phyloP scores from a whole-genome alignment of 805 yeast species.

The Cyberlindnera japonica region DNA sequence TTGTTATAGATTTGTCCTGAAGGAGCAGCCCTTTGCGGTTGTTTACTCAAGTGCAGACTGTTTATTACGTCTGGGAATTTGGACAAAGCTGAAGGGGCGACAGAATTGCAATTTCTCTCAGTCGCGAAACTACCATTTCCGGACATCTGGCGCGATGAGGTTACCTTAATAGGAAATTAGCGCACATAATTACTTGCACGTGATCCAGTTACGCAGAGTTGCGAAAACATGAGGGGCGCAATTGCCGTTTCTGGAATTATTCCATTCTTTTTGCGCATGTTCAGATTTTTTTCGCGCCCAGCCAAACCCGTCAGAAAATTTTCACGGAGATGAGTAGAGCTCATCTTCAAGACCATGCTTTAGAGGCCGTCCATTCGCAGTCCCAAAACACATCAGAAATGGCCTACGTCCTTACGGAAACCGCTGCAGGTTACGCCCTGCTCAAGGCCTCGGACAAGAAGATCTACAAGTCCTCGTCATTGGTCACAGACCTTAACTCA shows the following conservation, averaged over 20 bases:
- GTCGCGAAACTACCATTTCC: slow-evolving; percentile 10
- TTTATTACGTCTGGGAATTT: too few relatives aligned
- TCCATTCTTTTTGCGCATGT: slow-evolving; percentile 1
- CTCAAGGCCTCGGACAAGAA: slow-evolving; percentile 97
- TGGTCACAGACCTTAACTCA: slow-evolving; percentile 72
- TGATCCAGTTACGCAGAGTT: slow-evolving; percentile 9
- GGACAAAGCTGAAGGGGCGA: neutral
- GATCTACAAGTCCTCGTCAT: slow-evolving; percentile 77
- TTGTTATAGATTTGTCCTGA: too few relatives aligned
- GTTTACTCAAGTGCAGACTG: too few relatives aligned
- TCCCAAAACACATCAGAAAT: slow-evolving; percentile 31
- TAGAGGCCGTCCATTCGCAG: neutral
- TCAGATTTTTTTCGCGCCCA: too few relatives aligned
- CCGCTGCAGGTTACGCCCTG: slow-evolving; percentile 98
- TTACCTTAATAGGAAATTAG: neutral
- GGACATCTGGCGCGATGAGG: neutral
- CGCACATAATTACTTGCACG: slow-evolving; percentile 1
- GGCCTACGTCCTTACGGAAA: slow-evolving; percentile 93
- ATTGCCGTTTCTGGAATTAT: neutral
- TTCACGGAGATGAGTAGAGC: slow-evolving; percentile 9
- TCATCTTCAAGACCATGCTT: slow-evolving; percentile 5
- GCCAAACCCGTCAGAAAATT: slow-evolving; percentile 10
- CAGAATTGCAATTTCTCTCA: slow-evolving; percentile 1
- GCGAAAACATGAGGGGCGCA: neutral
- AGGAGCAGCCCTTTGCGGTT: too few relatives aligned